Evolutionary conservation across 2,329 filamentous ascomycete genomes (phyloP).

Genomic region (Tetracladium maxilliforme): DNA sequence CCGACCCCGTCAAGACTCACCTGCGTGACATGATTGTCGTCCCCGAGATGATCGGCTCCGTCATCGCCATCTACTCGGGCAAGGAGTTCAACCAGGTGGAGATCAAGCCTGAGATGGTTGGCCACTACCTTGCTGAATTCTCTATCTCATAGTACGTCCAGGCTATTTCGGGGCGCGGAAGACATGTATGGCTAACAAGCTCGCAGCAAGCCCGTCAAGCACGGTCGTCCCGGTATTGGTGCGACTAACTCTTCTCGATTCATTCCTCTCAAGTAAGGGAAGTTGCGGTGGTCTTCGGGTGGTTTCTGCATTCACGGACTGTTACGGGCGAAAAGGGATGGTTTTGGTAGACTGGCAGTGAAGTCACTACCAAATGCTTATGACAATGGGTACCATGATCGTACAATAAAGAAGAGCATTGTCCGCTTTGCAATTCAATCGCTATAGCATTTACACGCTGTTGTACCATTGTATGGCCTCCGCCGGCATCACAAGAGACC

Average conservation of each 20-base stretch:
- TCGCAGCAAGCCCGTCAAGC: constrained; percentile 94
- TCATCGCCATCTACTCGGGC: constrained; percentile 98
- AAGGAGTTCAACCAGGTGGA: constrained; percentile 99
- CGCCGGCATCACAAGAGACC: too few relatives aligned
- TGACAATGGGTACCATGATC: too few relatives aligned
- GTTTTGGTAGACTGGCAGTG: too few relatives aligned
- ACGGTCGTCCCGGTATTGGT: constrained; percentile 99
- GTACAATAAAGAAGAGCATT: too few relatives aligned
- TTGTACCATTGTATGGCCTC: too few relatives aligned
- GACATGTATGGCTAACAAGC: constrained; percentile 28
- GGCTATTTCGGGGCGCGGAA: background rate
- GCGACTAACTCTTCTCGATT: constrained; percentile 99
- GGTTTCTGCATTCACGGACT: too few relatives aligned
- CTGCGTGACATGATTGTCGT: constrained; percentile 99
- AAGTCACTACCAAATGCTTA: too few relatives aligned
- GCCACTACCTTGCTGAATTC: constrained; percentile 98
- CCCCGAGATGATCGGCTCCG: constrained; percentile 98
- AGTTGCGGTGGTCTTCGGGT: background rate
- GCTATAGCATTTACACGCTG: too few relatives aligned
- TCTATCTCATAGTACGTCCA: constrained; percentile 94
- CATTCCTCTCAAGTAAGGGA: constrained; percentile 96
- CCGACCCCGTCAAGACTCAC: constrained; percentile 97
- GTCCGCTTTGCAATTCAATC: too few relatives aligned
- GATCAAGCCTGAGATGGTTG: constrained; percentile 99
- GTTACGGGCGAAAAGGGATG: too few relatives aligned